Percentiles rank a stretch among this genome's conserved stretches.
phyloP scores from a whole-genome alignment of 139 green algal species.

The Closterium sp. region DNA sequence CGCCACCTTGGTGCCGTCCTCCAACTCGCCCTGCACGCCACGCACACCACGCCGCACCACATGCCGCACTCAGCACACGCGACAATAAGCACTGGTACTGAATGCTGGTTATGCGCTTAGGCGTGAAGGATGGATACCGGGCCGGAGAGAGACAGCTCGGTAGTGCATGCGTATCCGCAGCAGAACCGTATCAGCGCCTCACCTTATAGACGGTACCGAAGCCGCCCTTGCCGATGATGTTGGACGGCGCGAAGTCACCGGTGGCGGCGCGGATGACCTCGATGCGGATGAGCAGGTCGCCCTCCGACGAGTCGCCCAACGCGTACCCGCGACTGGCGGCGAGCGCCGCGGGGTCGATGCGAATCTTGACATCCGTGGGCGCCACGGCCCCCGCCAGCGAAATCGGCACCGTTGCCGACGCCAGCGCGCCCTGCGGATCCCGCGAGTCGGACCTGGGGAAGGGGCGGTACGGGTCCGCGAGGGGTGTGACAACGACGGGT shows the following conservation, averaged over 20 bases:
- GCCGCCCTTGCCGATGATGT: conserved; percentile 32
- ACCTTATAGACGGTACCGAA: conserved; percentile 41
- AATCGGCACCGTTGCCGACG: background rate
- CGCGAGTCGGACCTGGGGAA: background rate
- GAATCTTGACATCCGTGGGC: conserved; percentile 7
- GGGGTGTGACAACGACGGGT: no score
- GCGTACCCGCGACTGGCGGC: background rate
- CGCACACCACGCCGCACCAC: background rate
- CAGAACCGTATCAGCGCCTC: background rate
- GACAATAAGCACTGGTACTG: background rate
- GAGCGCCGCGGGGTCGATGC: background rate
- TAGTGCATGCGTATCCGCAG: no score
- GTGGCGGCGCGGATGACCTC: conserved; percentile 33
- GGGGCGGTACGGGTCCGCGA: no score
- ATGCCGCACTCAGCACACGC: background rate
- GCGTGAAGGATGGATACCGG: no score
- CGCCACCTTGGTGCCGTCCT: conserved; percentile 40
- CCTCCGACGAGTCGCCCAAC: background rate
- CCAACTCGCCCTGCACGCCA: conserved; percentile 11
- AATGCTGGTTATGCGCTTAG: no score
- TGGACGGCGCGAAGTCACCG: conserved; percentile 1
- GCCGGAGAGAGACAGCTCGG: no score
- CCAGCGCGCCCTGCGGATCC: background rate
- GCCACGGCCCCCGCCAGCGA: background rate
- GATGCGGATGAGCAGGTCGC: conserved; percentile 29